These are phyloP conservation scores for Protomyces lactucae-debilis DNA, from an alignment of 1,139 yeast genomes.

Conservation along the genomic window DNA sequence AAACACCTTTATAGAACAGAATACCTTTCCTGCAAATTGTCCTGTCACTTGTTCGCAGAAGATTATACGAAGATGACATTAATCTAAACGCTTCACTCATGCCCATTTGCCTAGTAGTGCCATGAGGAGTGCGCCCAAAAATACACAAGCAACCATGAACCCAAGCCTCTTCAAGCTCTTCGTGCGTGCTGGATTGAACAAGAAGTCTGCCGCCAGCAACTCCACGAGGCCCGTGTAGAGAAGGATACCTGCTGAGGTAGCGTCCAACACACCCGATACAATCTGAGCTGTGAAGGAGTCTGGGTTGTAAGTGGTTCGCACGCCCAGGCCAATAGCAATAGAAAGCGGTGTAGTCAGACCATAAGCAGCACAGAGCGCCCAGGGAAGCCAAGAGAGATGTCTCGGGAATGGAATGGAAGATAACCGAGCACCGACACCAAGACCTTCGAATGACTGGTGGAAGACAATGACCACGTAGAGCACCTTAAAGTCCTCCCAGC, in stretches of 20 bases:
- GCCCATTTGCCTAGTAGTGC: slow-evolving; percentile 87
- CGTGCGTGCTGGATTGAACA: slow-evolving; percentile 55
- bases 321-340: slow-evolving; percentile 80
- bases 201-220: slow-evolving; percentile 77
- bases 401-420: slow-evolving; percentile 63
- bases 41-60: no score
- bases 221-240: slow-evolving; percentile 79
- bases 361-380: slow-evolving; percentile 54
- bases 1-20: no score
- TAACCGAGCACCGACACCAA: slow-evolving; percentile 79
- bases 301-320: slow-evolving; percentile 57
- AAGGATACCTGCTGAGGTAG: slow-evolving; percentile 79
- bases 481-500: slow-evolving; percentile 59
- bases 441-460: slow-evolving; percentile 80
- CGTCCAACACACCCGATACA: slow-evolving; percentile 70
- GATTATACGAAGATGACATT: neutral
- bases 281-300: slow-evolving; percentile 56
- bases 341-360: slow-evolving; percentile 71
- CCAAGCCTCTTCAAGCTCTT: slow-evolving; percentile 35
- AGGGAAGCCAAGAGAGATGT: slow-evolving; percentile 51
- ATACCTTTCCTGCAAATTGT: no score
- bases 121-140: slow-evolving; percentile 72
- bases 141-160: slow-evolving; percentile 39
- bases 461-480: slow-evolving; percentile 68
- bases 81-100: slow-evolving; percentile 36